Evolutionary conservation across 768 basidiomycete genomes (phyloP), one percentile per base, ranked within the genome.

Genomic region (Lentinula sp.): DNA sequence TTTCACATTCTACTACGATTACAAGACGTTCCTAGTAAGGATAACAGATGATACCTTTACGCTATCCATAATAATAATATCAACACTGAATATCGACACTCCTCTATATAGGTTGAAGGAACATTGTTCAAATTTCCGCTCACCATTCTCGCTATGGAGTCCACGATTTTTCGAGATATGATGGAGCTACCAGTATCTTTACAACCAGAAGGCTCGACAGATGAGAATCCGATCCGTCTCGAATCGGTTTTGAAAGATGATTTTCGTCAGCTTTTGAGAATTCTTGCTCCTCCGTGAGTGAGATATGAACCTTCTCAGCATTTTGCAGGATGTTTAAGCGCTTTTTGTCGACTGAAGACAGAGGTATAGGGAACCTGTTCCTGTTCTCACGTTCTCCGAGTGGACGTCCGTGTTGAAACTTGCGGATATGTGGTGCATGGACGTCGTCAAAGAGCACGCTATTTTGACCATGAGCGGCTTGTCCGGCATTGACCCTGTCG

Each of bases 241-340:
- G 42, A 61, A 58, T 57, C 70, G 66, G 18, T 65, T 64, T 28
- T 71, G 45, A 45, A 70, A 37, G 21, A 70, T 46, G 34, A 69
- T 64, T 28, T 67, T 62, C 13, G 63, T 59, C 49, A 54, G n/a
- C 49, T 60, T 31, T 35, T 60, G 21, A 52, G 50, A 51, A 35
- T 54, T 2, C 49, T 60, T 21, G 35, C 28, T n/a, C 59, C 59
- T 32, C 50, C 49, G 59, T 60, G 16, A 56, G 55, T 56, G 4
- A 11, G 5, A 13, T 1, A 37, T 7, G 2, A 56, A 4, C 42
- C 37, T 9, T 56, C 37, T 16, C 23, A 4, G 16, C 28, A 40
- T 21, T 9, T 2, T 39, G 3, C 34, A 28, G 7, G 5, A 40
- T 6, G 11, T 53, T 16, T 8, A 31, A 7, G 35, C 37, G 13